These are phyloP conservation scores for Tetradesmus obliquus DNA, from an alignment of 139 green algal genomes.

Conservation along the genomic window DNA sequence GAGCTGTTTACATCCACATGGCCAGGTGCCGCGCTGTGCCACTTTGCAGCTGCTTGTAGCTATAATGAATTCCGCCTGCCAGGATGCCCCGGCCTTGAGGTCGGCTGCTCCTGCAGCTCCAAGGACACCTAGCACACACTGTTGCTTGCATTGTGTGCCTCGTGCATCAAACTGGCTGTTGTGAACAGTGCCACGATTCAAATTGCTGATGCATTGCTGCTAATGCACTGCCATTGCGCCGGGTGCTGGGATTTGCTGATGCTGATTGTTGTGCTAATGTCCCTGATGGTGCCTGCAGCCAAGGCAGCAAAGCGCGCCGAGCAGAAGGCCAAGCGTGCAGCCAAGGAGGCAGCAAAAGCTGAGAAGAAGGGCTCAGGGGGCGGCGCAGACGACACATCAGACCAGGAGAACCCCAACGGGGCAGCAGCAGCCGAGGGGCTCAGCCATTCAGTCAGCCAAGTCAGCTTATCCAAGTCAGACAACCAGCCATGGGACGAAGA, in stretches of 20 bases:
- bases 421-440: not conserved
- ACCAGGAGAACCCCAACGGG: slow-evolving; percentile 5
- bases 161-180: too few relatives aligned
- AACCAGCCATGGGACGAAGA: slow-evolving; percentile 2
- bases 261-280: not conserved
- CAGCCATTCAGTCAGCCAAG: slow-evolving; percentile 11
- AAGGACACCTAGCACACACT: too few relatives aligned
- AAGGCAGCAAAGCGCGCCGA: slow-evolving; percentile 42
- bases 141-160: too few relatives aligned
- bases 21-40: too few relatives aligned
- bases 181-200: too few relatives aligned
- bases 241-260: not conserved
- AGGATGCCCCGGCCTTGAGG: too few relatives aligned
- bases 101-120: too few relatives aligned
- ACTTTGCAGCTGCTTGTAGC: too few relatives aligned
- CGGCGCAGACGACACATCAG: slow-evolving; percentile 28
- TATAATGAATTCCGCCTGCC: too few relatives aligned
- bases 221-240: not conserved
- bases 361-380: not conserved
- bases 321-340: slow-evolving; percentile 26
- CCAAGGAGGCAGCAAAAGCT: slow-evolving; percentile 24
- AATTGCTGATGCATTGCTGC: not conserved
- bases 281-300: not conserved
- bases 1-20: not conserved
- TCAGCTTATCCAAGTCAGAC: not conserved